Conservation (phyloP, 1,284 basidiomycete species). For the Sporisorium exsertum region DNA sequence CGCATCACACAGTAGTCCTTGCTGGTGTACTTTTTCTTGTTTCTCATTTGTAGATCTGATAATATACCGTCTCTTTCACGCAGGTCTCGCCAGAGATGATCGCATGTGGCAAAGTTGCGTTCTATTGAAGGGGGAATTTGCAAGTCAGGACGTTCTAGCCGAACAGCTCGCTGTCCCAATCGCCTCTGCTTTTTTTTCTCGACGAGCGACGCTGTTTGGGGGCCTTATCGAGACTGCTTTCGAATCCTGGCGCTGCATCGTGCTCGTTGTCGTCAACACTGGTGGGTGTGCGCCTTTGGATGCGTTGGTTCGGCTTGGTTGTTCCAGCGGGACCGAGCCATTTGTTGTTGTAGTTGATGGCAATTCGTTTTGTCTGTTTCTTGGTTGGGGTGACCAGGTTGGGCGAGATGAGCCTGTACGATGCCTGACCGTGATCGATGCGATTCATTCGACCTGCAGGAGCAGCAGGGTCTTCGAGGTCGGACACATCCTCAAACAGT, state of each 20-base stretch:
- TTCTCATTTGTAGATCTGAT: background rate
- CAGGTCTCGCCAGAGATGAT: too few species aligned
- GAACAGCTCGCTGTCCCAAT: slow-evolving; percentile 39
- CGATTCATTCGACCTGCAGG: background rate
- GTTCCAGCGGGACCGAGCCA: slow-evolving; percentile 12
- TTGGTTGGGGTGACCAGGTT: slow-evolving; percentile 43
- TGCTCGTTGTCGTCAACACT: background rate
- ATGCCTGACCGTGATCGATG: slow-evolving; percentile 10
- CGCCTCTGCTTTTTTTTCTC: slow-evolving; percentile 36
- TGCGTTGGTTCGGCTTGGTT: background rate
- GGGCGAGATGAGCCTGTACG: slow-evolving; percentile 37
- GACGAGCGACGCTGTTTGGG: slow-evolving; percentile 13
- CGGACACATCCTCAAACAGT: slow-evolving; percentile 21
- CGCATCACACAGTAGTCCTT: background rate
- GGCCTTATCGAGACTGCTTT: slow-evolving; percentile 17
- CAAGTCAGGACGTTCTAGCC: too few species aligned
- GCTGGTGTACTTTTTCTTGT: background rate
- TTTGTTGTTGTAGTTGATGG: slow-evolving; percentile 40
- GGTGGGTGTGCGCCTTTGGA: background rate
- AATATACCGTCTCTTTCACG: background rate
- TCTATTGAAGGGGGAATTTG: too few species aligned
- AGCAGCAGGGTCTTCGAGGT: background rate
- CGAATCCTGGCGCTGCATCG: slow-evolving; percentile 1
- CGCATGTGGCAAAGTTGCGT: too few species aligned
- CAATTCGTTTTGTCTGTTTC: slow-evolving; percentile 30